phyloP scores from a whole-genome alignment of 495 filamentous ascomycete species.

The Elasticomyces elasticus region DNA sequence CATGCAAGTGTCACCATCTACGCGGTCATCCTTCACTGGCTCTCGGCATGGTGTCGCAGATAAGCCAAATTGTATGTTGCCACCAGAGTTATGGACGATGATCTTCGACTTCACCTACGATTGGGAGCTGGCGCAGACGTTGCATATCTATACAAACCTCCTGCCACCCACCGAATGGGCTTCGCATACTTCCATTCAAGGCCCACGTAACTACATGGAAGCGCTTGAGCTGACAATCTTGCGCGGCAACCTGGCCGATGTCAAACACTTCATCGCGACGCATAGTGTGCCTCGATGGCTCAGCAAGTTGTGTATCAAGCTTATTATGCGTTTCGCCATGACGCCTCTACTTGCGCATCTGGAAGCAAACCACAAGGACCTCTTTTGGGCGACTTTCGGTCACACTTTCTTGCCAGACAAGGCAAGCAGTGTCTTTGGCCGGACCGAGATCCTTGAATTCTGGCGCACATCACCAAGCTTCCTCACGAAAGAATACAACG shows the following conservation, averaged over 20 bases:
- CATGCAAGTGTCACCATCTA: conserved; percentile 34
- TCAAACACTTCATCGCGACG: conserved; percentile 53
- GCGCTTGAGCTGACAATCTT: conserved; percentile 75
- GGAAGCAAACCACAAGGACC: conserved; percentile 62
- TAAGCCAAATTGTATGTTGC: conserved; percentile 38
- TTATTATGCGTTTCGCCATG: conserved; percentile 83
- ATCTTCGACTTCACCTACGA: conserved; percentile 75
- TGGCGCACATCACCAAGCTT: conserved; percentile 71
- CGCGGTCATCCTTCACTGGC: conserved; percentile 33
- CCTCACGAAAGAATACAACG: conserved; percentile 64
- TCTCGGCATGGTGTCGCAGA: conserved; percentile 5
- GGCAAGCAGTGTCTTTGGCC: conserved; percentile 76
- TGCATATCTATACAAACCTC: conserved; percentile 69
- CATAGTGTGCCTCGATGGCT: conserved; percentile 60
- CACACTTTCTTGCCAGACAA: conserved; percentile 75
- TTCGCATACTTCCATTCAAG: conserved; percentile 34
- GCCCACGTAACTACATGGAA: conserved; percentile 38
- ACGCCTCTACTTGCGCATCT: conserved; percentile 69
- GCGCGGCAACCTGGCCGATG: conserved; percentile 53
- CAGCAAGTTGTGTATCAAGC: conserved; percentile 69
- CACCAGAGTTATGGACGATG: conserved; percentile 79
- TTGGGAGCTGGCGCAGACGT: conserved; percentile 76
- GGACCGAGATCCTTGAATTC: conserved; percentile 76
- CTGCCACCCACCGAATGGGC: conserved; percentile 64
- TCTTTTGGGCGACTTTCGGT: conserved; percentile 74